Base-by-base conservation (phyloP, 108 stramenopile genomes). In the Cyclotella kingstonii region DNA sequence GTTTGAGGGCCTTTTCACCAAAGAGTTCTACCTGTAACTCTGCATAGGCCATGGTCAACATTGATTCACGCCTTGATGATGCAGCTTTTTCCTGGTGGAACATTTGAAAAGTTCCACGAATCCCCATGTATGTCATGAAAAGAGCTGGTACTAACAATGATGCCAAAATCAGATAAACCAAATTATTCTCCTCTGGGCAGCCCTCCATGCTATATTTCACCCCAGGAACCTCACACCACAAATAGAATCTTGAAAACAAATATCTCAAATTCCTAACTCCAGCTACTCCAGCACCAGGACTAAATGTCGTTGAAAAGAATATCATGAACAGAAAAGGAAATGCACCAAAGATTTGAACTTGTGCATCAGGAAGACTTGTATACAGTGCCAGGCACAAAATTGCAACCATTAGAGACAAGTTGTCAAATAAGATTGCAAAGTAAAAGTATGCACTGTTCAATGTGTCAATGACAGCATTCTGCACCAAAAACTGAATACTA, bases 301-400 rank as follows among this genome's bases (percentile, higher is more conserved):
- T 63, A 23, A 82, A 82, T 0, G 81, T 84, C 8, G 84, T 85
- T 7, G 79, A 80, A 53, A 85, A 82, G 80, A 85, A 85, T 34
- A 85, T 78, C 79, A 80, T 85, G 43, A 83, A 52, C 47, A 86
- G 40, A 54, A 86, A 83, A 0, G 85, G 85, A 58, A 83, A 36
- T 9, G 56, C 63, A 2, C 76, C 80, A 58, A 86, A n/a, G 31
- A 86, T 77, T 47, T 86, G 80, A 25, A 83, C 85, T n/a, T 47
- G 42, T 51, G 79, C 70, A 39, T 79, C 68, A 7, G 80, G 52
- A 23, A 86, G 42, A 40, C 63, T 43, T n/a, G 82, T 73, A 60
- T 81, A 86, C 15, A 83, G 29, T 3, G 75, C 80, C 19, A 86
- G 53, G 50, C 66, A 77, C 40, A 83, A 68, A 35, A 79, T 60